Evolutionary conservation across 2,329 filamentous ascomycete genomes (phyloP).

Genomic region (Talaromyces rugulosus): DNA sequence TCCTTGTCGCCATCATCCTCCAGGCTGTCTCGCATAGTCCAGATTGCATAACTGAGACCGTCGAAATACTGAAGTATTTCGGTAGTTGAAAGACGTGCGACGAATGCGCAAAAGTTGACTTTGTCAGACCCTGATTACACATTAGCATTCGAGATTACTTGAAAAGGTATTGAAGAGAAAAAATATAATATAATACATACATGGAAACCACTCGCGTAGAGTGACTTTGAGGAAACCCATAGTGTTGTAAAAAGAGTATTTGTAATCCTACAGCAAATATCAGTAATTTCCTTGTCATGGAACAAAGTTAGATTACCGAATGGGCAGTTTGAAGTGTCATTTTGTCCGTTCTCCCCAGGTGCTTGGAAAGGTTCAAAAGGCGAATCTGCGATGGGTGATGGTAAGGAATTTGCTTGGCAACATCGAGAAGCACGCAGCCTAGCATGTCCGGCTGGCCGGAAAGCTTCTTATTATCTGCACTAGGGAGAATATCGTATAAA

Average conservation of each 20-base stretch:
- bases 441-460: neutral
- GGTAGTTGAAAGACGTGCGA: neutral
- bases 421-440: neutral
- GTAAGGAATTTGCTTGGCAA: constrained; percentile 1
- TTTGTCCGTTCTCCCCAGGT: no score
- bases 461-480: neutral
- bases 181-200: no score
- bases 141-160: no score
- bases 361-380: neutral
- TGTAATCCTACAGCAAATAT: no score
- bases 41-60: neutral
- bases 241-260: no score
- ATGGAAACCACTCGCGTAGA: no score
- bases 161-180: no score
- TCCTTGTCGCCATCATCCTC: neutral
- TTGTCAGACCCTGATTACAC: neutral
- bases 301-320: no score
- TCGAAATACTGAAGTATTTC: neutral
- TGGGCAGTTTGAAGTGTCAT: no score
- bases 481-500: neutral
- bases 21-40: neutral
- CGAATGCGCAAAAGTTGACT: neutral
- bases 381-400: neutral
- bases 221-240: no score
- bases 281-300: no score